A percentile compares a stretch with the other conserved stretches of the same genome.
Conservation (phyloP, 805 yeast genomes). For the Hanseniaspora vineae region DNA sequence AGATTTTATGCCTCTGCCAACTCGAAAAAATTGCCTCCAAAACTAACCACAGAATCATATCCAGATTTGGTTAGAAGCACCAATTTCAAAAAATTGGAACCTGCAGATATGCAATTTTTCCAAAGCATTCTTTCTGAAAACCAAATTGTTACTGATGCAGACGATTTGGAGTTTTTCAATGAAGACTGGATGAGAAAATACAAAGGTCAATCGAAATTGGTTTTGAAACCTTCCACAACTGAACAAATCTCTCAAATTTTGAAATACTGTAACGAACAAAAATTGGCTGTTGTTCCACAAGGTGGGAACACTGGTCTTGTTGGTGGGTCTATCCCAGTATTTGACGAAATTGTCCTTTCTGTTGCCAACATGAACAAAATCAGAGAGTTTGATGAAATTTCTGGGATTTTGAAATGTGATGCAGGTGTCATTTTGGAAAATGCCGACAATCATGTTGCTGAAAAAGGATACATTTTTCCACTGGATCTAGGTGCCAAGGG, state of each 20-base stretch:
- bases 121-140: constrained; percentile 39
- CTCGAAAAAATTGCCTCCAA: constrained; percentile 12
- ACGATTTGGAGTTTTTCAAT: constrained; percentile 59
- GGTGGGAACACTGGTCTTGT: constrained; percentile 96
- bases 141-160: constrained; percentile 20
- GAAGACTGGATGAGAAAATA: constrained; percentile 94
- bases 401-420: constrained; percentile 80
- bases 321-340: constrained; percentile 87
- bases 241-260: constrained; percentile 67
- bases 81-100: constrained; percentile 37
- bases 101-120: constrained; percentile 50
- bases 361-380: constrained; percentile 60
- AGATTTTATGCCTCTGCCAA: neutral
- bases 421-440: constrained; percentile 82
- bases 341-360: constrained; percentile 76
- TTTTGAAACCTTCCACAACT: constrained; percentile 70
- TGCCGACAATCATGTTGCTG: constrained; percentile 68
- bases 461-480: constrained; percentile 83
- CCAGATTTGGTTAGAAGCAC: constrained; percentile 41
- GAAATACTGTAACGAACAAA: constrained; percentile 64
- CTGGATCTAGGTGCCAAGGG: constrained; percentile 94
- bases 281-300: constrained; percentile 83
- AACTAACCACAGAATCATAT: constrained; percentile 59
- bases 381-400: constrained; percentile 65
- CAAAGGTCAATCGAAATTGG: constrained; percentile 72